Conservation (phyloP, 2,329 filamentous ascomycete genomes). For the Pestalotiopsis sp. region DNA sequence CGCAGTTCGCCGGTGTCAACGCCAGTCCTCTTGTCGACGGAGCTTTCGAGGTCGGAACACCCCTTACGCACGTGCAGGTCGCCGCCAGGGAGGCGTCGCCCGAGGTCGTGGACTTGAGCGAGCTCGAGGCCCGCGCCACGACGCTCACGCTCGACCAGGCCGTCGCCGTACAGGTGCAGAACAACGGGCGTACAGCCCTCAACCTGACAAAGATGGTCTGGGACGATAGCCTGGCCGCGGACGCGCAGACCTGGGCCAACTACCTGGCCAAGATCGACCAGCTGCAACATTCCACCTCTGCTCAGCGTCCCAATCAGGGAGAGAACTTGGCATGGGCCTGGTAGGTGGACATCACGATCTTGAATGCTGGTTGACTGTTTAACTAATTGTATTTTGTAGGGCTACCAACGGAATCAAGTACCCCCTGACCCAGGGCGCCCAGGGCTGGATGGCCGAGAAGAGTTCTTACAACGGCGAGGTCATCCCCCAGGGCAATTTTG, state of each 20-base stretch:
- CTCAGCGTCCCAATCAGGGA: constrained; percentile 12
- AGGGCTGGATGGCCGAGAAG: constrained; percentile 16
- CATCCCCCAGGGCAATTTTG: constrained; percentile 14
- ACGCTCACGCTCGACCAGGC: background rate
- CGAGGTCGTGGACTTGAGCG: background rate
- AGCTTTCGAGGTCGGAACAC: background rate
- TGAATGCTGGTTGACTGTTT: background rate
- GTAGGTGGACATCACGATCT: background rate
- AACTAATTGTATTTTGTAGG: background rate
- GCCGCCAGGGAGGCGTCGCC: background rate
- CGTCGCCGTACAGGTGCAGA: background rate
- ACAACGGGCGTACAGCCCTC: background rate
- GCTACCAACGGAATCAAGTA: background rate
- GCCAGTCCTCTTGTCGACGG: background rate
- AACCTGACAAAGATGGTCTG: background rate
- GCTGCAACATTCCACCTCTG: constrained; percentile 1
- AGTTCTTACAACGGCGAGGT: constrained; percentile 3
- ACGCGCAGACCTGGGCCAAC: constrained; percentile 4
- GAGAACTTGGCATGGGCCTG: constrained; percentile 14
- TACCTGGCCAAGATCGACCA: constrained; percentile 2
- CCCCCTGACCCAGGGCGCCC: constrained; percentile 1
- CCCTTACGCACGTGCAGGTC: background rate
- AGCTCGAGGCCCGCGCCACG: background rate
- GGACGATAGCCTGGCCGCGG: background rate
- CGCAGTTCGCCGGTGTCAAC: background rate